Base-by-base conservation (phyloP, 805 yeast species). In the Barnettozyma sp. region DNA sequence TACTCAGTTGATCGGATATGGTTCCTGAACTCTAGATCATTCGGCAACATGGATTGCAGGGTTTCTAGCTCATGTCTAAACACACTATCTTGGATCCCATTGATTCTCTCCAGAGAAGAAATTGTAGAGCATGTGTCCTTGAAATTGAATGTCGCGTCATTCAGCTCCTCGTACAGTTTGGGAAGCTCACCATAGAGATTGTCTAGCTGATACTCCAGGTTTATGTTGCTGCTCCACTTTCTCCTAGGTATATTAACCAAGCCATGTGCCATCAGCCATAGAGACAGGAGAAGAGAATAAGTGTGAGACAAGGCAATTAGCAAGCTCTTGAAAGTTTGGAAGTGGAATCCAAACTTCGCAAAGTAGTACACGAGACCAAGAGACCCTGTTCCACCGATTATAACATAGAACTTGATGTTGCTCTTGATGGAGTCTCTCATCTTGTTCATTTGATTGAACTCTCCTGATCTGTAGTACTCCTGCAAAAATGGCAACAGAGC, bases 241-340 rank as follows among this genome's bases (percentile, higher is more conserved):
- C 62, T 55, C 39, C 82, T 66, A 0, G 95, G 94, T 2, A 83
- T 64, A 29, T 70, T 68, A 13, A 82, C 71, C 33, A 82, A 58
- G 0, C 95, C 94, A 55, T 84, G 88, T 3, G 90, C 83, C 82
- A 85, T 76, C 39, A 85, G 60, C 90, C 92, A 83, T 16, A 82
- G 67, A 3, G 90, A 87, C 22, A 85, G 50, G 2, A 79, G 65
- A 50, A 85, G 65, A 0, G 94, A 73, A 54, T 84, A 85, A 15
- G 81, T 76, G 54, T 85, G 92, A 1, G 92, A 74, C 9, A 82
- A 49, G 0, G 92, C 88, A 42, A 85, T 80, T 14, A 81, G 66
- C 58, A 85, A 68, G 21, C 78, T 68, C 53, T 78, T 80, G 45
- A 85, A 58, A 24, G 77, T 74, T 22, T 62, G 60, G 33, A 77